Base-by-base conservation (phyloP, 495 filamentous ascomycete genomes). In the Haplographium delicatum region DNA sequence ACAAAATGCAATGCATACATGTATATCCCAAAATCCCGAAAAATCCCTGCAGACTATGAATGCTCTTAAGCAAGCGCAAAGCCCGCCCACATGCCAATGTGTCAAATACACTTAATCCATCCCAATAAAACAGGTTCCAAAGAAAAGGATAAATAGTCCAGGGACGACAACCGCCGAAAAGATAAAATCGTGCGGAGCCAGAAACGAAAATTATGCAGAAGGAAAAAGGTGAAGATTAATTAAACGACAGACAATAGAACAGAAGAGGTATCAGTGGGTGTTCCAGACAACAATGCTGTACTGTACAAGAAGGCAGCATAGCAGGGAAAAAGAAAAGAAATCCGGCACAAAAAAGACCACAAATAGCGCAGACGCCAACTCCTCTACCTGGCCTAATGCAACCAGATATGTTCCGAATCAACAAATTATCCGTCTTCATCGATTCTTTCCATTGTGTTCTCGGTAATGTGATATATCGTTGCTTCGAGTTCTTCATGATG, bases 391-490 rank as follows among this genome's bases (percentile, higher is more conserved):
- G 46, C 41, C 20, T 7, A 11, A 49, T 47, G 45, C 49, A 49
- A 48, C 45, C 50, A 58, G 54, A 56, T 51, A 58, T 40, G 40
- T 61, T 37, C 54, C 44, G 47, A 54, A 51, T 43, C 16, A 30
- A 54, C 54, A 56, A 61, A 60, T 57, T 59, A 62, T 64, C 62
- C 60, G 61, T 58, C 25, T 54, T 27, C 50, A 38, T 31, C 48
- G 47, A 53, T 53, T 50, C 35, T 23, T 47, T 3, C 26, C 20
- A 28, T n/a, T 41, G 27, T 30, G 26, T 35, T n/a, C n/a, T n/a
- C n/a, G n/a, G n/a, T n/a, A n/a, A 26, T 27, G 33, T 6, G 15
- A 15, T 11, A 24, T 35, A 26, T 47, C 16, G 20, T 41, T 28
- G 43, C 20, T 20, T 18, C 48, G 10, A 24, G 3, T n/a, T 37